phyloP scores from a whole-genome alignment of 495 filamentous ascomycete genomes.

The Cairneyella variabilis region DNA sequence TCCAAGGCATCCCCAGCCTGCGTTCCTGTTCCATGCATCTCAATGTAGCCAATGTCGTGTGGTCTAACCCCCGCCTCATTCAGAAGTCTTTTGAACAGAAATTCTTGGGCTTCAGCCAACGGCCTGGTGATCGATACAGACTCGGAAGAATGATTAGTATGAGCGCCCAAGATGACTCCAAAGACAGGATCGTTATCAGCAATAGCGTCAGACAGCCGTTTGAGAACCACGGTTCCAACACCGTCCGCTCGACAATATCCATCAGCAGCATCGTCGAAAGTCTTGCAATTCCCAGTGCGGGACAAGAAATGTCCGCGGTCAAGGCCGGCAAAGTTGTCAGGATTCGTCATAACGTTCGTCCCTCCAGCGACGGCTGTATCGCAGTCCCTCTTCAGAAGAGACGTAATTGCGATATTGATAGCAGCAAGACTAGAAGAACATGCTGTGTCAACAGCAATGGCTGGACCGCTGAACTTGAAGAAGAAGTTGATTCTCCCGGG shows the following conservation, averaged over 20 bases:
- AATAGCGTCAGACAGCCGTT: slow-evolving; percentile 69
- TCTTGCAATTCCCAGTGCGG: slow-evolving; percentile 43
- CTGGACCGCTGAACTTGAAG: slow-evolving; percentile 51
- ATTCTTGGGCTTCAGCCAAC: slow-evolving; percentile 67
- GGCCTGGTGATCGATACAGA: slow-evolving; percentile 80
- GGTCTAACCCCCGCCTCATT: slow-evolving; percentile 68
- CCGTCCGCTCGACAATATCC: slow-evolving; percentile 73
- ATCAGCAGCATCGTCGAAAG: slow-evolving; percentile 72
- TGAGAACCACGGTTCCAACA: slow-evolving; percentile 67
- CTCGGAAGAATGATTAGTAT: slow-evolving; percentile 74
- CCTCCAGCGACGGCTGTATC: slow-evolving; percentile 38
- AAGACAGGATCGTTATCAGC: slow-evolving; percentile 72
- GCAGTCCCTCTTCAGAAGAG: slow-evolving; percentile 58
- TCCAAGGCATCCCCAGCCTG: slow-evolving; percentile 79
- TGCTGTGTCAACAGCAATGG: slow-evolving; percentile 80
- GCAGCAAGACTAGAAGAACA: slow-evolving; percentile 72
- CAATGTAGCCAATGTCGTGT: slow-evolving; percentile 73
- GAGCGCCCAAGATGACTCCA: slow-evolving; percentile 60
- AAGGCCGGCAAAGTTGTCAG: slow-evolving; percentile 55
- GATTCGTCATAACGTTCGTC: slow-evolving; percentile 38
- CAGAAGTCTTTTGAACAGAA: slow-evolving; percentile 65
- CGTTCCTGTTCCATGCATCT: slow-evolving; percentile 89
- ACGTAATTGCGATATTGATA: slow-evolving; percentile 73
- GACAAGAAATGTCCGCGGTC: slow-evolving; percentile 38
- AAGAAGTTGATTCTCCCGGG: slow-evolving; percentile 69